Percentiles rank a stretch among this genome's conserved stretches.
Evolutionary conservation across 2,329 filamentous ascomycete species (phyloP).

Genomic region (Monosporascus sp.): DNA sequence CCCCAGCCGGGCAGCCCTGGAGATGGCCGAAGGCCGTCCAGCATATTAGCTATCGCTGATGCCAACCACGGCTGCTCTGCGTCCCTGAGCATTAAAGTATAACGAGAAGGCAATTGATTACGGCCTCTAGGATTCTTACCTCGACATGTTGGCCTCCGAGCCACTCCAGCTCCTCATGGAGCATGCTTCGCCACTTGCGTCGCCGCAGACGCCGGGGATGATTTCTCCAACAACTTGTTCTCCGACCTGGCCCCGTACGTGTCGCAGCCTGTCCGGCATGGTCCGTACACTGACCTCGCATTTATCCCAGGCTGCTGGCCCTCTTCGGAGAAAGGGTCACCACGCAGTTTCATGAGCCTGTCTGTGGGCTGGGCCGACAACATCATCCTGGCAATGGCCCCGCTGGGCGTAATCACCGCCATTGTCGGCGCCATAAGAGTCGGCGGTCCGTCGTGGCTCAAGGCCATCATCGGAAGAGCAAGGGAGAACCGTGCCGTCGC

Average conservation of each 20-base stretch:
- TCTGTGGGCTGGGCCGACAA: constrained; percentile 35
- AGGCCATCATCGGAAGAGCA: constrained; percentile 39
- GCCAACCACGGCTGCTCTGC: too few relatives aligned
- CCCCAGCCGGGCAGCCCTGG: too few relatives aligned
- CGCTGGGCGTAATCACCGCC: constrained; percentile 39
- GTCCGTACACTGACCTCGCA: neutral
- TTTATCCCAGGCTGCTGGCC: constrained; percentile 9
- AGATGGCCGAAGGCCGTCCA: too few relatives aligned
- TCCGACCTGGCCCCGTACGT: neutral
- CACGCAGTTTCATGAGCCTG: constrained; percentile 44
- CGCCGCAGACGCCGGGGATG: neutral
- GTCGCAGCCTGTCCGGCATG: neutral
- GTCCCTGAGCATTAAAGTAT: too few relatives aligned
- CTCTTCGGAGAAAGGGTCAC: constrained; percentile 40
- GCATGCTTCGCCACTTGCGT: too few relatives aligned
- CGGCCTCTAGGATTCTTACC: too few relatives aligned
- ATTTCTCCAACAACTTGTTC: neutral
- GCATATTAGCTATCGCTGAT: too few relatives aligned
- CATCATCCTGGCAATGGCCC: constrained; percentile 40
- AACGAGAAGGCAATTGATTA: too few relatives aligned
- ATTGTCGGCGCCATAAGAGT: constrained; percentile 40
- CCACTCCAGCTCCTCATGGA: too few relatives aligned
- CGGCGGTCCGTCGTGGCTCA: constrained; percentile 35
- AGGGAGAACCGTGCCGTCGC: constrained; percentile 35
- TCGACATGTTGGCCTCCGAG: too few relatives aligned